A percentile compares a stretch with the other conserved stretches of the same genome.
These are phyloP conservation scores for Platismatia glauca DNA, from an alignment of 495 filamentous ascomycete genomes.

Conservation along the genomic window DNA sequence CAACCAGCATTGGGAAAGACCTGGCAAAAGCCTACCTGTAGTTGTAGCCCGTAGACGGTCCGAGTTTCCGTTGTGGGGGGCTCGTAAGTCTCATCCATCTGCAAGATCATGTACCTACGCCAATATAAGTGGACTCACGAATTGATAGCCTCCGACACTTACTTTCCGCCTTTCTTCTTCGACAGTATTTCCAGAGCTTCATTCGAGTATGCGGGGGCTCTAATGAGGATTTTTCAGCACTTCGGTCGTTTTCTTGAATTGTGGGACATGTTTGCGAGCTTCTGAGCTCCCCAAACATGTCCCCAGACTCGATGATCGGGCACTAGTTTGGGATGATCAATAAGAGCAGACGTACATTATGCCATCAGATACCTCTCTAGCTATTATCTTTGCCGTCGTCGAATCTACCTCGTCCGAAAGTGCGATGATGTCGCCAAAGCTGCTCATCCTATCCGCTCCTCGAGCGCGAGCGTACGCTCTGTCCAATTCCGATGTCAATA, in stretches of 20 bases:
- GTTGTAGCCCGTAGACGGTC: conserved; percentile 77
- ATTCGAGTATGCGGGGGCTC: conserved; percentile 64
- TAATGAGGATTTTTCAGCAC: neutral
- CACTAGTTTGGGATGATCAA: neutral
- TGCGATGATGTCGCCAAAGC: conserved; percentile 79
- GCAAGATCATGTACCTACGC: conserved; percentile 43
- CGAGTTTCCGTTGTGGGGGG: conserved; percentile 67
- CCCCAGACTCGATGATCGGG: neutral
- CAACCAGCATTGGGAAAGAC: neutral
- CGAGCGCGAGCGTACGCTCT: conserved; percentile 92
- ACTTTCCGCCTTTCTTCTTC: conserved; percentile 98
- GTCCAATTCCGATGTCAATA: conserved; percentile 42
- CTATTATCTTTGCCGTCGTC: conserved; percentile 86
- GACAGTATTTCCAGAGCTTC: conserved; percentile 83
- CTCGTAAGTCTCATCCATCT: conserved; percentile 84
- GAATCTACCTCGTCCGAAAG: conserved; percentile 83
- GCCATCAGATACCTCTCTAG: conserved; percentile 95
- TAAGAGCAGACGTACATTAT: neutral
- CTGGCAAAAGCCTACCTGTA: conserved; percentile 34
- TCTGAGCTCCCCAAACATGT: neutral
- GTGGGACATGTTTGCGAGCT: neutral
- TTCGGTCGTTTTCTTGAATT: too few species aligned
- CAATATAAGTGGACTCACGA: neutral
- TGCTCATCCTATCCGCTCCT: conserved; percentile 90
- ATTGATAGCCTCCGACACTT: neutral